Conservation (phyloP, 108 stramenopile species). For the Schizochytrium sp. region DNA sequence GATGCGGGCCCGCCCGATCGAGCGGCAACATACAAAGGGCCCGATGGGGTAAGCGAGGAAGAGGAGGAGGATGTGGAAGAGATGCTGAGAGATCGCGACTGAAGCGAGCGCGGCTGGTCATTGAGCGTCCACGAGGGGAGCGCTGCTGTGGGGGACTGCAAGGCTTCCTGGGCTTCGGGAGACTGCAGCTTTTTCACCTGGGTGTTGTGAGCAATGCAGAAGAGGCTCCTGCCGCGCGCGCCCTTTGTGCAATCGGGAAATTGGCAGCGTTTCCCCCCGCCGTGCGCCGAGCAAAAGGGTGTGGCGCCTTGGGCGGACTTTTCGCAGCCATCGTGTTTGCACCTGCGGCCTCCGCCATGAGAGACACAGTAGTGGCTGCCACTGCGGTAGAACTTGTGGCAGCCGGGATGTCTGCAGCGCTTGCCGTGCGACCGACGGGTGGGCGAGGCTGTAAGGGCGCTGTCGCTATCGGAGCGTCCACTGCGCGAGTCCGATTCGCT, state of each 20-base stretch:
- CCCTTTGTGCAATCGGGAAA: background rate
- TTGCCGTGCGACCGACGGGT: background rate
- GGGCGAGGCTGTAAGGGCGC: background rate
- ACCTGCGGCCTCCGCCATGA: background rate
- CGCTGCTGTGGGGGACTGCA: too few relatives aligned
- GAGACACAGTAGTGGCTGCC: background rate
- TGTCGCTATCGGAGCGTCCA: background rate
- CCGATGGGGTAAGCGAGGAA: too few relatives aligned
- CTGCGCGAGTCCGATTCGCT: background rate
- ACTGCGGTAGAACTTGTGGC: background rate
- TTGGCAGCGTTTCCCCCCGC: background rate
- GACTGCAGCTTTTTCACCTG: background rate
- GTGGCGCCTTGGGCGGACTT: background rate
- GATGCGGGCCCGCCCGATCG: too few relatives aligned
- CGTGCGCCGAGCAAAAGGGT: background rate
- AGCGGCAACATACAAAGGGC: too few relatives aligned
- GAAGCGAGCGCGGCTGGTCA: too few relatives aligned
- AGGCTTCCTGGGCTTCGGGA: too few relatives aligned
- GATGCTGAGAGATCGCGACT: too few relatives aligned
- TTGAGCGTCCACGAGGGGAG: too few relatives aligned
- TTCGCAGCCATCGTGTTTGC: background rate
- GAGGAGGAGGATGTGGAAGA: too few relatives aligned
- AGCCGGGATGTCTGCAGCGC: background rate
- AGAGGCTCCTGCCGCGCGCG: background rate
- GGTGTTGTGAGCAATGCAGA: background rate